Base-by-base conservation (phyloP, 1,139 yeast species). In the Suhomyces chickasaworum region DNA sequence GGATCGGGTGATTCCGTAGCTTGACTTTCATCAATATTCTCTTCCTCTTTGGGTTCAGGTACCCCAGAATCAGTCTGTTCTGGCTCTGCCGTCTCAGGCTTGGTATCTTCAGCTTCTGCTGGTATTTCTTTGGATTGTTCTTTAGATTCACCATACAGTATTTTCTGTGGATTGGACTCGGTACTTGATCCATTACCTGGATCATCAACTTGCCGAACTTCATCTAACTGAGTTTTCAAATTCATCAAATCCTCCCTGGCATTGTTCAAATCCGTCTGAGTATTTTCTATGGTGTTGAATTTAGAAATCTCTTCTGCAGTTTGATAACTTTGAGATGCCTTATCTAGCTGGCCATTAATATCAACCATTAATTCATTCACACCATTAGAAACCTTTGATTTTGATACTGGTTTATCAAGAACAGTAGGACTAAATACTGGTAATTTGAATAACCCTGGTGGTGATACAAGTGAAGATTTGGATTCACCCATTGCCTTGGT, bases 361-460 rank as follows among this genome's bases (percentile, higher is more conserved):
- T 31, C 20, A 8, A 30, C 25, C 12, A 32, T 22, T 16, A 18
- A 10, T 2, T 18, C 12, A 10, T 37, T 17, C 7, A 37, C 27
- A 1, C 33, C 12, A 18, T 8, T 27, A 9, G 40, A 29, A 10
- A n/a, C 34, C 13, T 29, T 31, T 10, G 16, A 17, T n/a, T 13
- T 23, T 3, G n/a, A 6, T 3, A 17, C n/a, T 9, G 25, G 23
- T 8, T 12, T n/a, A 12, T 20, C 33, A 29, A n/a, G 33, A n/a
- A 31, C 41, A n/a, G 21, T n/a, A 10, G 44, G 30, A 10, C 10
- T 7, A 7, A 32, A 37, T 7, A 8, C 15, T 2, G 46, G 46
- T 27, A 42, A 8, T 18, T 42, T 42, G 18, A 43, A 43, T 1
- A 43, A 15, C 2, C 46, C 46, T 2, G 39, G 34, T 3, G 46